These are phyloP conservation scores for Chlamydomonas urium DNA, from an alignment of 139 green algal species.

Conservation along the genomic window DNA sequence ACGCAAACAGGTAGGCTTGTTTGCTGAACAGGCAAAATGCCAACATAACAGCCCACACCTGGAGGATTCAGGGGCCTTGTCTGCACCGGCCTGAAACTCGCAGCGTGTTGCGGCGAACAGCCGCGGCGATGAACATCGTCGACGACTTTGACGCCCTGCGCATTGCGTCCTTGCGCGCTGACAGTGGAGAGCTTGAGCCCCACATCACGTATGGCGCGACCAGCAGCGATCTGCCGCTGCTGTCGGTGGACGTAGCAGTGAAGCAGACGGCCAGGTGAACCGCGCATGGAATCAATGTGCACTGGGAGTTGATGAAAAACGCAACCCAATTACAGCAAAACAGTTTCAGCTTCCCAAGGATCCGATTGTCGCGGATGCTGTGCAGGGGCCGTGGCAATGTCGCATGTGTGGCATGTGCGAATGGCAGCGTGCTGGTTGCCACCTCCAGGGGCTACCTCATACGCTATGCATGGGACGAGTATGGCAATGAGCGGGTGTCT, in stretches of 20 bases:
- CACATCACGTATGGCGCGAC: too few species aligned
- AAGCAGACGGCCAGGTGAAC: conserved; percentile 30
- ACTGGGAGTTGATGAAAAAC: background rate
- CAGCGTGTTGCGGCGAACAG: too few species aligned
- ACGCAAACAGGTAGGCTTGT: too few species aligned
- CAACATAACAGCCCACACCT: too few species aligned
- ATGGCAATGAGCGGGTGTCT: conserved; percentile 47
- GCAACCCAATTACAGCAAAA: background rate
- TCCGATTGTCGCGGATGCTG: background rate
- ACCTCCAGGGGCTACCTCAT: conserved; percentile 71
- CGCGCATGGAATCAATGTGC: background rate
- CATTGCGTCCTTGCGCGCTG: too few species aligned
- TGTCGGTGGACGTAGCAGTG: conserved; percentile 23
- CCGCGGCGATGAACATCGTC: too few species aligned
- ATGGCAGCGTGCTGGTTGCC: conserved; percentile 64
- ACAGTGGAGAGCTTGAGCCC: too few species aligned
- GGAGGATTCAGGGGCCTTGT: too few species aligned
- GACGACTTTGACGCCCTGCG: too few species aligned
- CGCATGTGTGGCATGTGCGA: conserved; percentile 43
- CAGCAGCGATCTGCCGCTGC: conserved; percentile 14
- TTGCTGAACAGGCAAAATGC: too few species aligned
- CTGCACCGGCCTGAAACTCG: too few species aligned
- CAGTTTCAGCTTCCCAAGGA: background rate
- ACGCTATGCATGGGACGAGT: conserved; percentile 67
- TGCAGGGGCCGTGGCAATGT: conserved; percentile 55